These are phyloP conservation scores for Steccherinum ochraceum DNA, from an alignment of 768 basidiomycete genomes.

Conservation along the genomic window DNA sequence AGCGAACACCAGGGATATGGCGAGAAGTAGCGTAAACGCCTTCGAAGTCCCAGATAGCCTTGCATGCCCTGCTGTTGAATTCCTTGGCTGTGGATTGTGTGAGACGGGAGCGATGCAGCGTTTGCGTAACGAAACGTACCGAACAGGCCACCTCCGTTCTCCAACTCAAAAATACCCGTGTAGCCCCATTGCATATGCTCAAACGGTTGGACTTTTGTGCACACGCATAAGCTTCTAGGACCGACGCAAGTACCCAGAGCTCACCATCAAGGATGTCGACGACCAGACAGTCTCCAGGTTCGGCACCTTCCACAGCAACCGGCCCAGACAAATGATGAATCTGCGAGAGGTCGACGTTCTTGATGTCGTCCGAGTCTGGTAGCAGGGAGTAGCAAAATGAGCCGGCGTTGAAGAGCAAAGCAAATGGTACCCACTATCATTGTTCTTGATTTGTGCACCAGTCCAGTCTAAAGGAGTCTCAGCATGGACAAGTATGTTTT, in stretches of 20 bases:
- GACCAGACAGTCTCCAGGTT: conserved; percentile 74
- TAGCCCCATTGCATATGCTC: conserved; percentile 82
- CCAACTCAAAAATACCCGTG: conserved; percentile 70
- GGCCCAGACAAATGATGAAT: conserved; percentile 77
- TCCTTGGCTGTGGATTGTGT: conserved; percentile 54
- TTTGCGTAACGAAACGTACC: no score
- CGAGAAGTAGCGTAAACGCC: conserved; percentile 67
- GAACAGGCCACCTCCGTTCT: conserved; percentile 69
- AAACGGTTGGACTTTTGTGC: conserved; percentile 60
- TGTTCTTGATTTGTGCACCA: conserved; percentile 76
- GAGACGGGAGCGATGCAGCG: no score
- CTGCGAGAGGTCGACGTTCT: conserved; percentile 55
- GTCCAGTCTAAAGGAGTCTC: conserved; percentile 57
- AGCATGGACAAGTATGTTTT: no score
- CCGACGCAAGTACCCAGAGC: no score
- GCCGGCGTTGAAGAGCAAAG: no score
- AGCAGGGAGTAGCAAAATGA: no score
- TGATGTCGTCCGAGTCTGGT: conserved; percentile 60
- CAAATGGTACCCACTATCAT: conserved; percentile 62
- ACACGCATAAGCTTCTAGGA: no score
- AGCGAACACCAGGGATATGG: conserved; percentile 74
- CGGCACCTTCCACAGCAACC: conserved; percentile 66
- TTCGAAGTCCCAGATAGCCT: conserved; percentile 79
- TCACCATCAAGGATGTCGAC: conserved; percentile 75
- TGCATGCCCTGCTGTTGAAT: conserved; percentile 64